A percentile compares a stretch with the other conserved stretches of the same genome.
Conservation (phyloP, 129 eudicot species). For the Sambucus nigra region DNA sequence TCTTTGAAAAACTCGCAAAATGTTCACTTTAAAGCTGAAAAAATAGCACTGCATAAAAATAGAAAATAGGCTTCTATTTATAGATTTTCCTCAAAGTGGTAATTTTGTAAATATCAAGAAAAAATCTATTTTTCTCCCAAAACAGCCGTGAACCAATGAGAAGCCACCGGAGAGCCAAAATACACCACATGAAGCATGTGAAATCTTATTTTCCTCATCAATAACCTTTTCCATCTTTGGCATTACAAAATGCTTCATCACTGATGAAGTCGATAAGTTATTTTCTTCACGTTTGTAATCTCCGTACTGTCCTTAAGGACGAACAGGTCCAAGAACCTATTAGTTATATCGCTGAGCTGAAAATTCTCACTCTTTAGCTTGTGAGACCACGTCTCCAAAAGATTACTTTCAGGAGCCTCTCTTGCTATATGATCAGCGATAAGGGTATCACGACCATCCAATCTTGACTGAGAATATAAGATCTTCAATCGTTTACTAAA, state of each 20-base stretch:
- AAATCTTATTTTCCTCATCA: conserved; percentile 52
- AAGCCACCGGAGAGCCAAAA: no score
- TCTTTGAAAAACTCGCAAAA: no score
- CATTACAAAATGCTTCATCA: conserved; percentile 49
- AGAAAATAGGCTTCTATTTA: no score
- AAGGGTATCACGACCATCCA: conserved; percentile 15
- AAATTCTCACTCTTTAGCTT: conserved; percentile 27
- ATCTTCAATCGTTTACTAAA: conserved; percentile 29
- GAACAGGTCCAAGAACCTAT: conserved; percentile 46
- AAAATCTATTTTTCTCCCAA: no score
- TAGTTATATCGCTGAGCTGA: conserved; percentile 38
- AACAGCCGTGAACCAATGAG: no score
- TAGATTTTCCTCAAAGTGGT: no score
- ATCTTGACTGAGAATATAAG: conserved; percentile 22
- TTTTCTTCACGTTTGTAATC: conserved; percentile 41
- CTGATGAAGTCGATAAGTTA: conserved; percentile 43
- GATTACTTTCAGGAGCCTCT: conserved; percentile 59
- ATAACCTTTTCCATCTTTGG: conserved; percentile 68
- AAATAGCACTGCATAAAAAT: no score
- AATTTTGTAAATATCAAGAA: no score
- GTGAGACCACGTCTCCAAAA: conserved; percentile 41
- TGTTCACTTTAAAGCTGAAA: no score
- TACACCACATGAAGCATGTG: conserved; percentile 44
- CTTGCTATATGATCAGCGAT: conserved; percentile 39
- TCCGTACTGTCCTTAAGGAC: conserved; percentile 46